Conservation (phyloP, 176 grass and related monocot species). For the Alopecurus myosuroides region DNA sequence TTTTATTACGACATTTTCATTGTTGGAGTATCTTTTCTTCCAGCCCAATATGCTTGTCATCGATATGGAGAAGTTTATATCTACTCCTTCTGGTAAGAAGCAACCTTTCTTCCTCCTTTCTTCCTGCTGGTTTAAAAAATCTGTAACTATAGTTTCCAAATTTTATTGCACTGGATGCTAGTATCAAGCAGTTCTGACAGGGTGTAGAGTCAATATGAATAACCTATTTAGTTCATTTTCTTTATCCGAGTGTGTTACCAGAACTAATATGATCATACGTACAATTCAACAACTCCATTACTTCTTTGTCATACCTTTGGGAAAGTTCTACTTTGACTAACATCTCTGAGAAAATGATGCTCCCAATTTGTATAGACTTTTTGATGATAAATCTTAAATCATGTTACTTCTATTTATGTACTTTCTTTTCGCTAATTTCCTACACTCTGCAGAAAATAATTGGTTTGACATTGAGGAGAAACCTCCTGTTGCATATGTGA, state of each 20-base stretch:
- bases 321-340: neutral
- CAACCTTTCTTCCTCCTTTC: neutral
- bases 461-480: slow-evolving; percentile 89
- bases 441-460: slow-evolving; percentile 47
- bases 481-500: slow-evolving; percentile 67
- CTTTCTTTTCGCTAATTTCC: slow-evolving; percentile 1
- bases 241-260: slow-evolving; percentile 2
- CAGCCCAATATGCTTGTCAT: slow-evolving; percentile 98
- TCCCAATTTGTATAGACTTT: neutral
- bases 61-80: slow-evolving; percentile 87
- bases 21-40: slow-evolving; percentile 20
- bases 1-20: slow-evolving; percentile 24
- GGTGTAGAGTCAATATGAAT: slow-evolving; percentile 2
- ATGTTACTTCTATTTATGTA: neutral
- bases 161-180: neutral
- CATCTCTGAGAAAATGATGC: neutral
- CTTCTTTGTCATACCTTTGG: slow-evolving; percentile 1
- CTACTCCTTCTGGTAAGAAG: slow-evolving; percentile 62
- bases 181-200: neutral
- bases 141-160: neutral
- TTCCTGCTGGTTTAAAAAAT: neutral
- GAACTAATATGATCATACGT: neutral
- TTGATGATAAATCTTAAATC: neutral
- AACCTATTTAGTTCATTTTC: neutral
- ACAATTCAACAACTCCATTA: neutral